Base-by-base conservation (phyloP, 345 rosid genomes). In the Pistacia integerrima region DNA sequence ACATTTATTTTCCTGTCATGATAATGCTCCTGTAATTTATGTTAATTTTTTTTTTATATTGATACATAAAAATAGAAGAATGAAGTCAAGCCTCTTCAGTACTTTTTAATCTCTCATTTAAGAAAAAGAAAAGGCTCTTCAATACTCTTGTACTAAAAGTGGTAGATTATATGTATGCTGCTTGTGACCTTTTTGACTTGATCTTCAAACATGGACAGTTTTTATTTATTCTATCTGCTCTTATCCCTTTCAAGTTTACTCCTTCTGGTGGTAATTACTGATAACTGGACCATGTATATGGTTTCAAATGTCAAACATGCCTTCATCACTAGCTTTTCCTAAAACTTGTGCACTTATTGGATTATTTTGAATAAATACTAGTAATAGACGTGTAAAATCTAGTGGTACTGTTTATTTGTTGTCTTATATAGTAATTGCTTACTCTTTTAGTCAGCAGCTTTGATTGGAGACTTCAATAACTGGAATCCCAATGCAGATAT, bases 381-480 rank as follows among this genome's bases (percentile, higher is more conserved):
- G 73, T 33, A 25, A 7, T 65, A 36, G 71, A 51, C 54, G 44
- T 54, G 57, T 8, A 36, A 57, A 51, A n/a, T 48, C 41, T 74
- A 38, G n/a, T 55, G 6, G 36, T 51, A 33, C 11, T 35, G 41
- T 67, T 49, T 30, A 51, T 57, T 20, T 38, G 2, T 38, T 38
- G 4, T 38, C 7, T 38, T 38, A 61, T 65, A 75, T 71, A 51
- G 70, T 81, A 75, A 75, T 57, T 17, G 57, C 69, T 60, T 74
- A 41, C 38, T 57, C 77, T 54, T 83, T 59, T 92, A 95, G 99
- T 88, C 88, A 82, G 99, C 98, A 63, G 87, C 99, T 58, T 77
- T 95, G 82, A 90, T 95, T 73, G 99, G 99, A 80, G 99, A 95
- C 85, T 95, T 95, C 76, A 95, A 95, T 86, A 92, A 88, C 80